A percentile compares a stretch with the other conserved stretches of the same genome.
phyloP scores from a whole-genome alignment of 2,329 filamentous ascomycete species.

The Macrophomina pseudophaseolina region DNA sequence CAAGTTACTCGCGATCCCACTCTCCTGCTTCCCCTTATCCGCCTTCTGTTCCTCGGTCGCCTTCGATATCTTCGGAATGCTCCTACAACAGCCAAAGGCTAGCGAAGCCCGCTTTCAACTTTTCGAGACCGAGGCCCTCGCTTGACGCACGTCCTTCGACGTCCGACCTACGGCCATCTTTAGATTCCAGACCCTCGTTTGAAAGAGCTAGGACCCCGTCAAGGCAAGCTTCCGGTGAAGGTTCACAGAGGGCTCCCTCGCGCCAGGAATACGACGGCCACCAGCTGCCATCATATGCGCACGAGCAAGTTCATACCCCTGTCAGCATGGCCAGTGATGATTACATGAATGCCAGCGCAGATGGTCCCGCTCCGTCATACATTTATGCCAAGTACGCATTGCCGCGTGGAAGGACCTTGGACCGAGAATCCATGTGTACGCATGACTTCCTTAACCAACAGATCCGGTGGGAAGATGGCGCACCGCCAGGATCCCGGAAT shows the following conservation, averaged over 20 bases:
- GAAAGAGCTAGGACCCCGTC: conserved; percentile 36
- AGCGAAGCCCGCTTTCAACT: conserved; percentile 83
- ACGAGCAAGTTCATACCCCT: conserved; percentile 71
- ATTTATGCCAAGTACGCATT: conserved; percentile 85
- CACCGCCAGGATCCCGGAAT: conserved; percentile 24
- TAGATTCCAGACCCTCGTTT: conserved; percentile 43
- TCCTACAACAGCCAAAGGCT: conserved; percentile 65
- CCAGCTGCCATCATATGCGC: conserved; percentile 65
- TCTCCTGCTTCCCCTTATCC: conserved; percentile 69
- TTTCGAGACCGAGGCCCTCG: conserved; percentile 78
- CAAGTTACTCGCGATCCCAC: conserved; percentile 62
- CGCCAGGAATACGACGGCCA: conserved; percentile 49
- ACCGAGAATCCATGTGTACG: conserved; percentile 58
- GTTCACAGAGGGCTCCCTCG: conserved; percentile 44
- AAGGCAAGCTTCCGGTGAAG: conserved; percentile 45
- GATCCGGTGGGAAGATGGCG: conserved; percentile 64
- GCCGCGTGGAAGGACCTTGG: conserved; percentile 79
- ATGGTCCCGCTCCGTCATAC: conserved; percentile 70
- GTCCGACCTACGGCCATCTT: conserved; percentile 46
- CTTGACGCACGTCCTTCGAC: conserved; percentile 31
- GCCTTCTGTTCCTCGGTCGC: conserved; percentile 69
- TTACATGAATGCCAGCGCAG: conserved; percentile 62
- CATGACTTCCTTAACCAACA: conserved; percentile 52
- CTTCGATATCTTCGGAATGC: conserved; percentile 82
- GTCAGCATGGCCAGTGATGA: conserved; percentile 74